These are phyloP conservation scores for Starmera stellimalicola DNA, from an alignment of 1,139 yeast species.

Conservation along the genomic window DNA sequence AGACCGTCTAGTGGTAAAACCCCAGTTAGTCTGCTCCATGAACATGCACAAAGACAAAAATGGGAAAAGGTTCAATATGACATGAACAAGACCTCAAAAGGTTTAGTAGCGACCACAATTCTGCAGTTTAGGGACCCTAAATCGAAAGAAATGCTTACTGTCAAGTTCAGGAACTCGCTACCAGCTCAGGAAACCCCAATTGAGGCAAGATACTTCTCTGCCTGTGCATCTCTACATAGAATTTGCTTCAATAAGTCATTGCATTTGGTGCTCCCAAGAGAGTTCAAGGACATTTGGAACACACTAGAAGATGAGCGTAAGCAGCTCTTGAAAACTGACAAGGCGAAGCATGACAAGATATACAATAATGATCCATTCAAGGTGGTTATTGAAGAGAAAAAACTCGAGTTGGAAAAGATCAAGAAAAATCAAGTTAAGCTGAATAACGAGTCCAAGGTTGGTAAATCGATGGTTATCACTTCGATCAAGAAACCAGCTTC, in stretches of 20 bases:
- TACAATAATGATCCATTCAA: slow-evolving; percentile 69
- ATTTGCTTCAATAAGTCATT: slow-evolving; percentile 73
- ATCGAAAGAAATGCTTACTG: slow-evolving; percentile 53
- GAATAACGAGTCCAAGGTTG: slow-evolving; percentile 24
- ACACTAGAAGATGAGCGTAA: slow-evolving; percentile 54
- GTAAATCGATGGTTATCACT: slow-evolving; percentile 33
- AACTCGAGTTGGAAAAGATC: slow-evolving; percentile 29
- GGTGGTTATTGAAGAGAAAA: slow-evolving; percentile 46
- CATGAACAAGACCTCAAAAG: slow-evolving; percentile 45
- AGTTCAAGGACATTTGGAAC: slow-evolving; percentile 73
- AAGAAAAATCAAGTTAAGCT: slow-evolving; percentile 35
- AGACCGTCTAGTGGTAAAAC: slow-evolving; percentile 77
- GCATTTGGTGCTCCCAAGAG: slow-evolving; percentile 79
- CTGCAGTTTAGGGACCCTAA: slow-evolving; percentile 74
- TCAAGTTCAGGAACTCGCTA: slow-evolving; percentile 36
- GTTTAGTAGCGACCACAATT: slow-evolving; percentile 50
- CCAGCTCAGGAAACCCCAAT: slow-evolving; percentile 51
- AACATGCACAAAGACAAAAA: slow-evolving; percentile 78
- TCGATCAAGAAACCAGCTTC: slow-evolving; percentile 19
- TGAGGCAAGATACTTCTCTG: slow-evolving; percentile 86
- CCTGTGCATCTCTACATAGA: slow-evolving; percentile 78
- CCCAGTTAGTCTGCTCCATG: slow-evolving; percentile 80
- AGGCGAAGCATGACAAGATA: slow-evolving; percentile 35
- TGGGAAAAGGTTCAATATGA: slow-evolving; percentile 85
- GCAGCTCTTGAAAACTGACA: slow-evolving; percentile 33